Evolutionary conservation across 1,284 basidiomycete species (phyloP), one percentile per base, ranked within the genome.

Genomic region (Apiotrichum domesticum): DNA sequence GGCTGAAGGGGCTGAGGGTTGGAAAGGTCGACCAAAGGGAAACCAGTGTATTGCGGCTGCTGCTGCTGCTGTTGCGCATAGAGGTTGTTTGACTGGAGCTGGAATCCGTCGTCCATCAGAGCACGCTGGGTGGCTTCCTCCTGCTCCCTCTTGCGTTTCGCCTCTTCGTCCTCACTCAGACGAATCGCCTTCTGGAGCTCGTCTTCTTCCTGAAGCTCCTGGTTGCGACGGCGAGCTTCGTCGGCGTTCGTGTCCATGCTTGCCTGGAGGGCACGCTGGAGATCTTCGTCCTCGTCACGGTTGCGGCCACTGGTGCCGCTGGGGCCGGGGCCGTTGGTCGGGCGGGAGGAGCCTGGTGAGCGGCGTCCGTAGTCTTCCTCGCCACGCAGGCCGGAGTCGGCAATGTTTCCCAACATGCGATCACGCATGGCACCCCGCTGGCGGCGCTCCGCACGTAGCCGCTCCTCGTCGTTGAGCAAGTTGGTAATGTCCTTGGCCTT

Each of bases 401-500:
- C 75, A 40, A 80, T 77, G 15, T 84, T 85, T 49, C 83, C 82
- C 54, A 87, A 79, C 92, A 98, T 95, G 15, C 95, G 85, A 79
- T 97, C 92, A 44, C 93, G 85, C 94, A 98, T 98, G 60, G 84
- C 83, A 3, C 93, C 91, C 33, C 95, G 82, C 50, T 73, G 72
- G 40, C 87, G 82, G 45, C 96, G 84, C 75, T 95, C 93, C 63
- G 90, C 85, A 6, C 91, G 84, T 56, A 98, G 82, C 14, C 94
- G 83, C 4, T 82, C 77, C 64, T 97, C 88, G 72, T 99, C 96
- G 72, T 85, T 82, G n/a, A 99, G 82, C 6, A 98, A 83, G 71
- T 94, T 94, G 42, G 93, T 95, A 75, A 99, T 98, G 70, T 98
- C 96, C 76, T 98, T 98, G 10, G 96, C 96, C 80, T 99, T 99